phyloP scores from a whole-genome alignment of 345 rosid species.

The Citrus sinensis region DNA sequence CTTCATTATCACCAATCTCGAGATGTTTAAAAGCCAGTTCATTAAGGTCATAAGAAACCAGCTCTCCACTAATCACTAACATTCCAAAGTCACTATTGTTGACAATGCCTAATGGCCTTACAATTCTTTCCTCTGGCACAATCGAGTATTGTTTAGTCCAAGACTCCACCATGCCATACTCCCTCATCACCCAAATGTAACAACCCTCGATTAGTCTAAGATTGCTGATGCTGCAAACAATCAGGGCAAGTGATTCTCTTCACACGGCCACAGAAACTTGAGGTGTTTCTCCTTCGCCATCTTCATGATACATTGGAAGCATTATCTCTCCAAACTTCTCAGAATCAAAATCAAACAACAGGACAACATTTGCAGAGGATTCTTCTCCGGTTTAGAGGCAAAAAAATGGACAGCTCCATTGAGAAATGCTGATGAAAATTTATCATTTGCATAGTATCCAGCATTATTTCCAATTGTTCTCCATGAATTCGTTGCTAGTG shows the following conservation, averaged over 20 bases:
- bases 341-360: neutral
- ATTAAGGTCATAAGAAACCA: neutral
- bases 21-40: neutral
- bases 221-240: neutral
- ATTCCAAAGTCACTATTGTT: neutral
- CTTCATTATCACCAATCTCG: neutral
- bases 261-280: neutral
- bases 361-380: neutral
- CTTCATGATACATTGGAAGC: neutral
- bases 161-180: conserved; percentile 1
- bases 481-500: neutral
- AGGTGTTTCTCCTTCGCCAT: neutral
- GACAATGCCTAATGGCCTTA: neutral
- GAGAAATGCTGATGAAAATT: neutral
- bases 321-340: neutral
- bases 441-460: neutral
- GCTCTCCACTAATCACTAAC: neutral
- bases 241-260: neutral
- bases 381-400: neutral
- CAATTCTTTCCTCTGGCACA: neutral
- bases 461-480: neutral
- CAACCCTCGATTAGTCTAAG: neutral
- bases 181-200: neutral
- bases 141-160: conserved; percentile 1
- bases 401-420: neutral